Evolutionary conservation across 495 filamentous ascomycete genomes (phyloP), one percentile per base, ranked within the genome.

Genomic region (Aspergillus nidulans): DNA sequence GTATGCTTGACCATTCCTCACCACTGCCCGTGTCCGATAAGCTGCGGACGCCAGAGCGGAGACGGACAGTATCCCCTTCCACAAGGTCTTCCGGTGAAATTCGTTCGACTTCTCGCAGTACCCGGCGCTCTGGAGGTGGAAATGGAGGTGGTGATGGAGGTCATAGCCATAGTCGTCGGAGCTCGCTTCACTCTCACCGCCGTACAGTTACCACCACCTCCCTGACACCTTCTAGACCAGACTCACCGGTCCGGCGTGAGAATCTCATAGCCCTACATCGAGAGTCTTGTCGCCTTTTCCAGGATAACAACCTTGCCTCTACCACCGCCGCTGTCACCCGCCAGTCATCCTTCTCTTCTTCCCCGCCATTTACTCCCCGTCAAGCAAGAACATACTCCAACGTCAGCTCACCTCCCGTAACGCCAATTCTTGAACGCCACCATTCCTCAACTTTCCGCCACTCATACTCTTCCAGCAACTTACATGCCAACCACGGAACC

Each of bases 241-340:
- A 53, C 40, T 64, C 21, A 53, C 66, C 20, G 55, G 56, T 62
- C 68, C 34, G 57, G 38, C 67, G 72, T 8, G 70, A 76, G 54
- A 66, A 68, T 15, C 63, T 77, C 1, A 34, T 77, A 10, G 73
- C 72, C 1, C 50, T 76, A n/a, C 75, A 77, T 44, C 70, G 75
- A 13, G 72, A 77, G 25, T 75, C 73, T 39, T 76, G 73, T 50
- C 73, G 75, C 21, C 60, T 77, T 2, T 77, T 77, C 42, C 70
- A 76, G 45, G 68, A 72, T 7, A 53, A 54, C 4, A 52, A 25
- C 30, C 30, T 34, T 34, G 30, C 30, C 10, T 10, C 4, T 34
- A 12, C 30, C 30, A 34, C 30, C 30, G 30, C n/a, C 2, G n/a
- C 20, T 13, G 16, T 23, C 36, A 24, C 38, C 16, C 23, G 40